A percentile compares a stretch with the other conserved stretches of the same genome.
phyloP scores from a whole-genome alignment of 2,329 filamentous ascomycete species.

The Neopestalotiopsis sp. region DNA sequence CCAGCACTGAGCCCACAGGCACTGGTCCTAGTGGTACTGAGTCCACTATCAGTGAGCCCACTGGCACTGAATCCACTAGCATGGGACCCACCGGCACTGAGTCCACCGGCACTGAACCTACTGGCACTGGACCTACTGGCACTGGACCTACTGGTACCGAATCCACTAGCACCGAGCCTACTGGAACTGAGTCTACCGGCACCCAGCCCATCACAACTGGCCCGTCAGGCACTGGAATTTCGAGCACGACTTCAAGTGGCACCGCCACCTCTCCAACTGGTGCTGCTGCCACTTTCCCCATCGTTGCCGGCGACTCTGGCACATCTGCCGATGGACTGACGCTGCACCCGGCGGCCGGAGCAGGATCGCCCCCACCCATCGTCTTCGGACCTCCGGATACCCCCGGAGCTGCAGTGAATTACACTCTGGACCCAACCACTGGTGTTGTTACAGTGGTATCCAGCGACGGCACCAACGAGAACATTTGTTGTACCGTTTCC shows the following conservation, averaged over 20 bases:
- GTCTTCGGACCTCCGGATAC: not conserved
- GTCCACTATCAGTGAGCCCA: not conserved
- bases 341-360: not conserved
- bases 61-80: too few relatives aligned
- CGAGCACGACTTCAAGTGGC: not conserved
- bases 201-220: too few relatives aligned
- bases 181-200: not conserved
- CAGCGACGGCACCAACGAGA: not conserved
- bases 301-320: not conserved
- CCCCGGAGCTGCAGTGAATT: not conserved
- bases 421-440: conserved; percentile 1
- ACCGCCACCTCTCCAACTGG: not conserved
- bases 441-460: not conserved
- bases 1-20: too few relatives aligned
- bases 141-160: too few relatives aligned
- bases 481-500: not conserved
- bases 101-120: not conserved
- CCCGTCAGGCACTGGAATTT: too few relatives aligned
- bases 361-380: not conserved
- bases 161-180: not conserved
- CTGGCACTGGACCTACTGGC: not conserved
- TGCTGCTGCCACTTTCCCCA: not conserved
- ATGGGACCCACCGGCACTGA: too few relatives aligned
- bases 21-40: not conserved
- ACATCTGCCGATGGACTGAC: not conserved